Percentiles rank a stretch among this genome's conserved stretches.
phyloP scores from a whole-genome alignment of 2,329 filamentous ascomycete genomes.

The Verticillium nubilum region DNA sequence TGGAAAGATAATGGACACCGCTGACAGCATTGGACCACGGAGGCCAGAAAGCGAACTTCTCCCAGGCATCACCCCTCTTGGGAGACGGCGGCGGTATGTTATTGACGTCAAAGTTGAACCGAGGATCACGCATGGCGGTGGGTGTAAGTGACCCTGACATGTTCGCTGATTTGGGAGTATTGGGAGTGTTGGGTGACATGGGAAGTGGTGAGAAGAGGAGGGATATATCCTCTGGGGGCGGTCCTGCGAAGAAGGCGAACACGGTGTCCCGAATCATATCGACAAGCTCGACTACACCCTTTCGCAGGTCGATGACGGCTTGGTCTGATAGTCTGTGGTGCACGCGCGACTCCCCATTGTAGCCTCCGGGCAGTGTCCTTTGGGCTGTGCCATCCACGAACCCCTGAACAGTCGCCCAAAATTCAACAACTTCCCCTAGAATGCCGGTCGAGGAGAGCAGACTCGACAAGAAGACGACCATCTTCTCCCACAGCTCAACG shows the following conservation, averaged over 20 bases:
- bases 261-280: conserved; percentile 76
- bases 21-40: conserved; percentile 88
- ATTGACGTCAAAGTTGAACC: conserved; percentile 74
- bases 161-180: conserved; percentile 54
- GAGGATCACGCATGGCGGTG: conserved; percentile 59
- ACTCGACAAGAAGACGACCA: conserved; percentile 65
- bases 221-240: conserved; percentile 87
- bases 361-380: conserved; percentile 69
- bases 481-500: conserved; percentile 89
- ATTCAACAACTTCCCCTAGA: conserved; percentile 83
- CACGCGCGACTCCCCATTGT: conserved; percentile 72
- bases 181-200: conserved; percentile 62
- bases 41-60: conserved; percentile 94
- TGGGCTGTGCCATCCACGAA: conserved; percentile 88
- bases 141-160: conserved; percentile 40
- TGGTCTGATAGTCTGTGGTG: conserved; percentile 76
- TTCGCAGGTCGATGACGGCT: conserved; percentile 66
- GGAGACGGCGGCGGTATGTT: conserved; percentile 74
- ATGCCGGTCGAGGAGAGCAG: conserved; percentile 76
- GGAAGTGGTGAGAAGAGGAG: conserved; percentile 78
- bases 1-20: conserved; percentile 83
- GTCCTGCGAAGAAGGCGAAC: conserved; percentile 76
- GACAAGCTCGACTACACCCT: conserved; percentile 76
- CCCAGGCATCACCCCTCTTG: conserved; percentile 78
- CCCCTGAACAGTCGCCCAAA: conserved; percentile 86